Conservation (phyloP, 1,284 basidiomycete genomes). For the Erythrobasidium hasegawianum region DNA sequence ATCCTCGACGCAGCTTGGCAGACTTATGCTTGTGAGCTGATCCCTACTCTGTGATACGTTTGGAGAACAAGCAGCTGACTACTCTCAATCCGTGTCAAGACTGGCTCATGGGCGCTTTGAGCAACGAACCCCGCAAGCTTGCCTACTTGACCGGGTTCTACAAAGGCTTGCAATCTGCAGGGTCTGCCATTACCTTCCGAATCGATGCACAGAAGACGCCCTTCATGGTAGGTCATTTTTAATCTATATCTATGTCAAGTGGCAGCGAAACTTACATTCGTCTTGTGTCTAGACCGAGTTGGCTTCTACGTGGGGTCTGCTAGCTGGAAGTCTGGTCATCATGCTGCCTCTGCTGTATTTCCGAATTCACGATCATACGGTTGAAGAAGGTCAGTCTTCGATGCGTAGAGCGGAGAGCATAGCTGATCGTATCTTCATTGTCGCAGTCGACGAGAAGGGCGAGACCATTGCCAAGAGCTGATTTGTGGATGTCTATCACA, state of each 20-base stretch:
- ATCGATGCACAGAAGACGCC: slow-evolving; percentile 37
- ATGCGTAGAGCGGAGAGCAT: background rate
- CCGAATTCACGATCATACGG: slow-evolving; percentile 36
- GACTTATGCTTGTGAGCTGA: slow-evolving; percentile 59
- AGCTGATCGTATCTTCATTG: background rate
- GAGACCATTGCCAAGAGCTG: too few relatives aligned
- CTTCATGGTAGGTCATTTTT: slow-evolving; percentile 33
- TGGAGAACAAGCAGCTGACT: too few relatives aligned
- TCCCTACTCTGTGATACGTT: too few relatives aligned
- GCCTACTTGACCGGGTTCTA: slow-evolving; percentile 58
- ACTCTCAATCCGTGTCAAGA: too few relatives aligned
- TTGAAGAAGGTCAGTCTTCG: slow-evolving; percentile 13
- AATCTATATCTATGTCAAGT: too few relatives aligned
- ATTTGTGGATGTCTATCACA: too few relatives aligned
- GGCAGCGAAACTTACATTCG: too few relatives aligned
- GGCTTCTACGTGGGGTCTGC: slow-evolving; percentile 39
- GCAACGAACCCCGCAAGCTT: slow-evolving; percentile 59
- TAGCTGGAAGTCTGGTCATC: slow-evolving; percentile 35
- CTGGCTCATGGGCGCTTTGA: slow-evolving; percentile 56
- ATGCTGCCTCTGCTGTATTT: slow-evolving; percentile 36
- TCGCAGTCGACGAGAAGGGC: too few relatives aligned
- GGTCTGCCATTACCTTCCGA: slow-evolving; percentile 39
- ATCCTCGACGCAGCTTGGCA: slow-evolving; percentile 61
- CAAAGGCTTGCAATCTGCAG: slow-evolving; percentile 47
- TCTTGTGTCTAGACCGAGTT: slow-evolving; percentile 30